Conservation (phyloP, 139 green algal species). For the Tetraselmis chui region DNA sequence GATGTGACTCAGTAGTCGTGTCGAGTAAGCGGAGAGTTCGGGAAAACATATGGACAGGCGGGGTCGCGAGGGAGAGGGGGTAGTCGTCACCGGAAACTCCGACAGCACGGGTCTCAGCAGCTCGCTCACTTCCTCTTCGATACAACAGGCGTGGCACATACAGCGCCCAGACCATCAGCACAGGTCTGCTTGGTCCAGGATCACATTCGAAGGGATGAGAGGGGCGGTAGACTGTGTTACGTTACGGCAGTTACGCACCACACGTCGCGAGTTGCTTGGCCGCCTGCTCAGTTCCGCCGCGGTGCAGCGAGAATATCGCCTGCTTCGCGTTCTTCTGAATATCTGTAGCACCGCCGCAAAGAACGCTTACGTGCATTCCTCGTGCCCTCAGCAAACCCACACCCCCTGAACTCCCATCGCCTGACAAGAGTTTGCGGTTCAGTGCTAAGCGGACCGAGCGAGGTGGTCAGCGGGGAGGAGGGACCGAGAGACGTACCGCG, state of each 20-base stretch:
- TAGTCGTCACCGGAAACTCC: constrained; percentile 31
- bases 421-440: background rate
- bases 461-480: background rate
- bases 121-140: constrained; percentile 26
- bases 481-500: constrained; percentile 25
- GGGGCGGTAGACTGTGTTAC: too few relatives aligned
- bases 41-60: too few relatives aligned
- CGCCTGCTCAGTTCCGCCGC: constrained; percentile 38
- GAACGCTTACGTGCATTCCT: background rate
- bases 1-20: too few relatives aligned
- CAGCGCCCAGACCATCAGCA: constrained; percentile 12
- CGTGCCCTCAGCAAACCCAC: background rate
- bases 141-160: background rate
- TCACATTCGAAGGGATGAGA: too few relatives aligned
- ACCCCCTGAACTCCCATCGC: background rate
- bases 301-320: constrained; percentile 69
- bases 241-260: too few relatives aligned
- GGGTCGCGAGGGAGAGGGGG: too few relatives aligned
- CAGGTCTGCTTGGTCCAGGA: constrained; percentile 31
- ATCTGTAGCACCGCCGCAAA: constrained; percentile 30
- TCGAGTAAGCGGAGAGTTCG: too few relatives aligned
- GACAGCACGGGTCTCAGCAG: constrained; percentile 58
- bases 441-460: background rate
- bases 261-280: too few relatives aligned
- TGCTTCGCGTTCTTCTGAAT: constrained; percentile 71